Percentiles rank a stretch among this genome's conserved stretches.
Conservation (phyloP, 2,329 filamentous ascomycete species). For the Colletotrichum shisoi region DNA sequence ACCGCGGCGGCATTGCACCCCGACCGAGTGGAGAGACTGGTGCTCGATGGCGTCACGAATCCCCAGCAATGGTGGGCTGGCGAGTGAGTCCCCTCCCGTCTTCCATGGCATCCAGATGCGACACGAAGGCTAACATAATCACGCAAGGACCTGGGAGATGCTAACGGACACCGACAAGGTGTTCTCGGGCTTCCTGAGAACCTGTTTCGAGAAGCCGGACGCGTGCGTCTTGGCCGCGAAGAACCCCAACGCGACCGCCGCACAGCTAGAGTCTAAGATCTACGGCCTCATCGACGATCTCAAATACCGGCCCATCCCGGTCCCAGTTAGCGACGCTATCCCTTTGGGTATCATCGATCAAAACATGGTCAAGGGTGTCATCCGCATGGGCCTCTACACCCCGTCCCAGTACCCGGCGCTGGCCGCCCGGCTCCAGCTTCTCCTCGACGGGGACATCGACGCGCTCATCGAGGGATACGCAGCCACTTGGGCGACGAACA, state of each 20-base stretch:
- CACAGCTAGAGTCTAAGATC: constrained; percentile 49
- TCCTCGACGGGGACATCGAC: constrained; percentile 34
- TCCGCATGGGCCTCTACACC: constrained; percentile 41
- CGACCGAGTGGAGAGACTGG: constrained; percentile 50
- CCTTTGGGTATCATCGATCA: constrained; percentile 43
- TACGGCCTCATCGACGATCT: constrained; percentile 44
- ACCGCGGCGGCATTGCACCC: constrained; percentile 54
- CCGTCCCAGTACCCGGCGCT: constrained; percentile 40
- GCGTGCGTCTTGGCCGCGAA: constrained; percentile 44
- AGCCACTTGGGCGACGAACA: background rate
- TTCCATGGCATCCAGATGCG: background rate
- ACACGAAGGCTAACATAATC: background rate
- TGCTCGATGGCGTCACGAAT: constrained; percentile 51
- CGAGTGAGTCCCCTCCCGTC: constrained; percentile 33
- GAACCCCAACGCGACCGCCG: constrained; percentile 43
- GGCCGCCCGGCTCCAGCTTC: constrained; percentile 32
- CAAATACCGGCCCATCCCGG: constrained; percentile 44
- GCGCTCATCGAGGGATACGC: background rate
- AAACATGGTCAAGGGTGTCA: constrained; percentile 39
- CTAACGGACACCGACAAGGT: constrained; percentile 43
- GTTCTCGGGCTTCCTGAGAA: constrained; percentile 44
- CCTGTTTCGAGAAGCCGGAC: constrained; percentile 44
- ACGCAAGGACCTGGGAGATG: constrained; percentile 36
- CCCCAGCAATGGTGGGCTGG: constrained; percentile 47
- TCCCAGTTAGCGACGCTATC: constrained; percentile 7